These are phyloP conservation scores for Tuber magnatum DNA, from an alignment of 495 filamentous ascomycete genomes.

Conservation along the genomic window DNA sequence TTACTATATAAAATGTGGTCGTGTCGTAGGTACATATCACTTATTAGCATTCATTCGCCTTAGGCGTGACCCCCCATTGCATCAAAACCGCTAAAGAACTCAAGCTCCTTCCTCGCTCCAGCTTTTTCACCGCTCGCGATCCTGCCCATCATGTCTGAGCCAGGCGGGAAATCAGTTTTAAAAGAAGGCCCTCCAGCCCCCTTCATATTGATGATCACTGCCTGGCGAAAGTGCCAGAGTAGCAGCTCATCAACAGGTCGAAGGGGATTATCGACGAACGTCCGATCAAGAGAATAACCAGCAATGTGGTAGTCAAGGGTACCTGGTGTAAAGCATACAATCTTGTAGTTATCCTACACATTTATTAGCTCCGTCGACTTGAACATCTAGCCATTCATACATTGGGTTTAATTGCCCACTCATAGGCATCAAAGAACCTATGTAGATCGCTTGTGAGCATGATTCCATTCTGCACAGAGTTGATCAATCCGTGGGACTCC, in stretches of 20 bases:
- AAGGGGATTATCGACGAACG: constrained; percentile 42
- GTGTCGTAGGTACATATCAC: not conserved
- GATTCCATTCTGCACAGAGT: no score
- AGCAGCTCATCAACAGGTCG: constrained; percentile 44
- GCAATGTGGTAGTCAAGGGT: constrained; percentile 33
- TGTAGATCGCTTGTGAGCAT: constrained; percentile 41
- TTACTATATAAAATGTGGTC: not conserved
- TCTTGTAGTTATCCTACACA: constrained; percentile 38
- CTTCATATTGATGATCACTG: constrained; percentile 43
- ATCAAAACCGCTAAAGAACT: constrained; percentile 37
- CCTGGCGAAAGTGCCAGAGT: constrained; percentile 46
- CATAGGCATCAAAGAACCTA: constrained; percentile 39
- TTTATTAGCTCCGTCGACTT: no score
- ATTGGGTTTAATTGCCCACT: constrained; percentile 28
- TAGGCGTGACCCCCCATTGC: not conserved
- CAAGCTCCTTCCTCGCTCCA: constrained; percentile 43
- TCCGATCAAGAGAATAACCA: constrained; percentile 42
- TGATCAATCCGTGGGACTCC: constrained; percentile 31
- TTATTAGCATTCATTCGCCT: not conserved
- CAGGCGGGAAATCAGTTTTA: constrained; percentile 45
- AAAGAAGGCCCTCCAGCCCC: constrained; percentile 44
- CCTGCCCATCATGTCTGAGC: constrained; percentile 42
- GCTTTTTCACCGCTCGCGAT: constrained; percentile 41
- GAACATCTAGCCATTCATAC: no score
- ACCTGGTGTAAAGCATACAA: constrained; percentile 37